Evolutionary conservation across 345 rosid species (phyloP).

Genomic region (Lenwebbia sp.): DNA sequence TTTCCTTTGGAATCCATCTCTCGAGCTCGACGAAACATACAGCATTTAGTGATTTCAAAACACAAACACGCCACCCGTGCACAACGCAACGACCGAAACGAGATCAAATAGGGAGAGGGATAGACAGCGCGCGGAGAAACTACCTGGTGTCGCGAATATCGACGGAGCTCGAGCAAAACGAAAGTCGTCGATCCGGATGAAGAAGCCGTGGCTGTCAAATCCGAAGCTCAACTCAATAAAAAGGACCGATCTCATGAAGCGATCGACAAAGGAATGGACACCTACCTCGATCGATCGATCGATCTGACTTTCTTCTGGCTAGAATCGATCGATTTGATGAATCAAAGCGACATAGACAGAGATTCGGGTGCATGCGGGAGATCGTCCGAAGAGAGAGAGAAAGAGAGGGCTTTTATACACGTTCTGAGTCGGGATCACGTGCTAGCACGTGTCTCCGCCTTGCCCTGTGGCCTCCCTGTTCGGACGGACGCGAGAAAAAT

Average conservation of each 20-base stretch:
- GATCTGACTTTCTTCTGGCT: not conserved
- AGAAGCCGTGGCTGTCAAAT: not conserved
- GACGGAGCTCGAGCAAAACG: not conserved
- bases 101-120: not conserved
- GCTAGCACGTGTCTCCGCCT: not conserved
- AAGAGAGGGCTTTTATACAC: fast-evolving
- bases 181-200: not conserved
- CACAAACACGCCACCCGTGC: not conserved
- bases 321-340: not conserved
- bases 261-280: not conserved
- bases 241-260: not conserved
- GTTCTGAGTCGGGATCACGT: not conserved
- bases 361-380: not conserved
- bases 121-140: not conserved
- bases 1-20: not conserved
- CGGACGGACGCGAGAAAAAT: not conserved
- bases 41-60: not conserved
- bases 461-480: not conserved
- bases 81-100: not conserved
- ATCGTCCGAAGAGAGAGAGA: not conserved
- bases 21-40: not conserved
- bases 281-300: not conserved
- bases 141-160: not conserved
- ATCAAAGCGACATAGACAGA: not conserved
- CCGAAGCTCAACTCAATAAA: not conserved